Percentiles rank a stretch among this genome's conserved stretches.
Evolutionary conservation across 805 yeast species (phyloP).

Genomic region (Cyberlindnera euphorbiiphila): DNA sequence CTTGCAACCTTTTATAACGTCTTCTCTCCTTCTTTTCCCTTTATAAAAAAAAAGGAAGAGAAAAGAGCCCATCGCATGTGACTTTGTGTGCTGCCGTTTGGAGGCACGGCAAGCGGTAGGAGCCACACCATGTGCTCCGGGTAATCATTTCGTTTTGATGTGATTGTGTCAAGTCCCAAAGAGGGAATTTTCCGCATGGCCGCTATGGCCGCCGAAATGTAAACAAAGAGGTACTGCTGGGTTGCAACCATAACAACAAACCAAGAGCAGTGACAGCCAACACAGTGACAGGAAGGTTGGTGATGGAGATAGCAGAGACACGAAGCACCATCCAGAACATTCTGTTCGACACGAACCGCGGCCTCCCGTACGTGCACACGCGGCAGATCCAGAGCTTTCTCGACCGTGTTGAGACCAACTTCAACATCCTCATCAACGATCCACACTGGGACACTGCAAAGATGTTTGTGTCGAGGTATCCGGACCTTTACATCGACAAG

Average conservation of each 20-base stretch:
- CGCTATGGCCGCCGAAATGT: conserved; percentile 5
- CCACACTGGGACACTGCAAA: conserved; percentile 14
- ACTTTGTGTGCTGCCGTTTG: too few species aligned
- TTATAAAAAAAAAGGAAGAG: too few species aligned
- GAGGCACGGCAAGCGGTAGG: too few species aligned
- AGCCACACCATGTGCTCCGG: too few species aligned
- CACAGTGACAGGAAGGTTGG: neutral
- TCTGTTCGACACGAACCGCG: conserved; percentile 12
- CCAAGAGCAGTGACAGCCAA: neutral
- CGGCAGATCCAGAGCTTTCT: conserved; percentile 16
- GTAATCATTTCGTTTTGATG: neutral
- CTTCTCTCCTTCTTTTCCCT: too few species aligned
- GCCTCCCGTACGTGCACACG: conserved; percentile 12
- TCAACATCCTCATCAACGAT: conserved; percentile 12
- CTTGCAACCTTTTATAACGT: too few species aligned
- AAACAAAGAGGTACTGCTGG: too few species aligned
- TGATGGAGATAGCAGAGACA: conserved; percentile 5
- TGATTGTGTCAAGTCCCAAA: conserved; percentile 4
- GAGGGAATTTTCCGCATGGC: conserved; percentile 4
- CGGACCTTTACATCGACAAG: conserved; percentile 12
- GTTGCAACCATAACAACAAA: conserved; percentile 1
- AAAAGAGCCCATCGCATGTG: too few species aligned
- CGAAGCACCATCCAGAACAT: conserved; percentile 12
- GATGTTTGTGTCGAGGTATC: conserved; percentile 14
- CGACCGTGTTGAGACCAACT: conserved; percentile 15